Percentiles rank a stretch among this genome's conserved stretches.
phyloP scores from a whole-genome alignment of 768 basidiomycete genomes.

The Trametes cinnabarina region DNA sequence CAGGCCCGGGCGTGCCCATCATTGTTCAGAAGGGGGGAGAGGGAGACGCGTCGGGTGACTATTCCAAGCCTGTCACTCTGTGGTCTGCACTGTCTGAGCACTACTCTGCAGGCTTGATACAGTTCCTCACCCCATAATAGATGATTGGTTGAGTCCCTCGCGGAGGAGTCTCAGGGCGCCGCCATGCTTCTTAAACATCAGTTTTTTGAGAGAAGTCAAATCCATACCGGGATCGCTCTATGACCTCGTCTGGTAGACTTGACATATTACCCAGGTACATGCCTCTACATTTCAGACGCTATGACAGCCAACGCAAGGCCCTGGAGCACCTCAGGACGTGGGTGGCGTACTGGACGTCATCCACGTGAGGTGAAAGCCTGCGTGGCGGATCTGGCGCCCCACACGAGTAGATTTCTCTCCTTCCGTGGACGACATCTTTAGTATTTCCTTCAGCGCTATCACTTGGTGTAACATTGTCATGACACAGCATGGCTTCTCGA shows the following conservation, averaged over 20 bases:
- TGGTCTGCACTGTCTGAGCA: too few species aligned
- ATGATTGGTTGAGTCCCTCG: constrained; percentile 61
- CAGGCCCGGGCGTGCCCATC: constrained; percentile 56
- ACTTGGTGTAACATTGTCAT: too few species aligned
- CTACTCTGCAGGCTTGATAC: constrained; percentile 35
- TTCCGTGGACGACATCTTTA: too few species aligned
- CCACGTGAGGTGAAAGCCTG: not conserved
- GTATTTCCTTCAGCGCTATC: too few species aligned
- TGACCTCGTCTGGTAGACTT: too few species aligned
- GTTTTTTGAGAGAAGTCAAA: constrained; percentile 69
- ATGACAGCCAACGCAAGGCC: not conserved
- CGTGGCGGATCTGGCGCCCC: too few species aligned
- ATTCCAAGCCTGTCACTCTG: constrained; percentile 19
- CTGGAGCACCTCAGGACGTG: not conserved
- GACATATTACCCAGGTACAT: not conserved
- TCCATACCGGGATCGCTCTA: constrained; percentile 57
- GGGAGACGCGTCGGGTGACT: constrained; percentile 44
- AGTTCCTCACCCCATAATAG: constrained; percentile 57
- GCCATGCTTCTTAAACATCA: constrained; percentile 67
- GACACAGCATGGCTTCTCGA: too few species aligned
- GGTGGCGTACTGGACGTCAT: constrained; percentile 3
- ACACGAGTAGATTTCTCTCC: too few species aligned
- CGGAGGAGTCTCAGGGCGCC: constrained; percentile 60
- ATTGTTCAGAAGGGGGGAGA: constrained; percentile 68
- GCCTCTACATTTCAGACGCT: not conserved